Percentiles rank a stretch among this genome's conserved stretches.
phyloP scores from a whole-genome alignment of 129 eudicot genomes.

The Lonicera japonica region DNA sequence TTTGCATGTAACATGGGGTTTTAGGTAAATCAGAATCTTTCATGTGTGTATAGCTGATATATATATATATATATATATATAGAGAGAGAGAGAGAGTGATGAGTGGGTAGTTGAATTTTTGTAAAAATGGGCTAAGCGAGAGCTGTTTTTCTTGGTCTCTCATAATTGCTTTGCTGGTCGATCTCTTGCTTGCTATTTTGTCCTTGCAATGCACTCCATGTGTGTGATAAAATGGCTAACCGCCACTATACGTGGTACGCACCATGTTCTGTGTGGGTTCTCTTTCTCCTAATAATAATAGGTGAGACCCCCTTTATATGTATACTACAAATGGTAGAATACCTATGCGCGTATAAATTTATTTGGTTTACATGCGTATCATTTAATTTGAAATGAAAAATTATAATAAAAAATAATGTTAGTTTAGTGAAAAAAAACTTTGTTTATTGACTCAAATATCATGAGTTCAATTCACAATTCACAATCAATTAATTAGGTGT shows the following conservation, averaged over 20 bases:
- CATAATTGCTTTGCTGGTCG: background rate
- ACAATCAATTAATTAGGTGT: too few species aligned
- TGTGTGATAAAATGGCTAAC: background rate
- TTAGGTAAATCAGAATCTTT: background rate
- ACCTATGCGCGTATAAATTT: too few species aligned
- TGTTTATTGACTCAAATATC: too few species aligned
- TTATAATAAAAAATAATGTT: too few species aligned
- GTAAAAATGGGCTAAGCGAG: background rate
- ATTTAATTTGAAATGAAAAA: too few species aligned
- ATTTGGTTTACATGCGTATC: too few species aligned
- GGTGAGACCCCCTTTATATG: too few species aligned
- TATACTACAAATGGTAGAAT: too few species aligned
- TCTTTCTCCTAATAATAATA: background rate
- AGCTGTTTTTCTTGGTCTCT: background rate
- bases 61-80: too few species aligned
- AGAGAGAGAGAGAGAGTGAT: background rate
- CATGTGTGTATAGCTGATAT: background rate
- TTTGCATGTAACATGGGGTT: background rate
- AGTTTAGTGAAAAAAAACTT: too few species aligned
- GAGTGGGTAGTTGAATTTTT: background rate
- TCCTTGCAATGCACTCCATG: background rate
- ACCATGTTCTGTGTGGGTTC: background rate
- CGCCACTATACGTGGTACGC: background rate
- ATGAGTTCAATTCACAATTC: too few species aligned
- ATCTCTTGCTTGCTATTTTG: background rate